phyloP scores from a whole-genome alignment of 345 rosid genomes.

The Anacardium occidentale region DNA sequence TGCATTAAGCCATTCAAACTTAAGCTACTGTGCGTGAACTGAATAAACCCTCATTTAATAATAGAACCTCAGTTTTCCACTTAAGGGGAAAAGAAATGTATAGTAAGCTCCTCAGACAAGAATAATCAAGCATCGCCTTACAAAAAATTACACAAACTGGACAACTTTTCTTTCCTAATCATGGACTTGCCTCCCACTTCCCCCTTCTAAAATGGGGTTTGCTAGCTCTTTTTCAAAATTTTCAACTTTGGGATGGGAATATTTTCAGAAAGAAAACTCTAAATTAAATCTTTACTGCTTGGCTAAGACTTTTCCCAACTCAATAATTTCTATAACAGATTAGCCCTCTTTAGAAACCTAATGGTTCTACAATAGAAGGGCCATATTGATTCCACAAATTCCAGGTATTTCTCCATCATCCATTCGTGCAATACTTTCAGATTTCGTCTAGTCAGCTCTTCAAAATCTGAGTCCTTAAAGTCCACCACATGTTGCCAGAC shows the following conservation, averaged over 20 bases:
- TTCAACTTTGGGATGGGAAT: constrained; percentile 7
- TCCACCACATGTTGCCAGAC: constrained; percentile 55
- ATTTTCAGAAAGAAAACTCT: constrained; percentile 20
- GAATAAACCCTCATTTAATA: background rate
- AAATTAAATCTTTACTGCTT: constrained; percentile 10
- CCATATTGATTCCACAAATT: constrained; percentile 84
- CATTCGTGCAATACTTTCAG: constrained; percentile 57
- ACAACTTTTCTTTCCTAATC: background rate
- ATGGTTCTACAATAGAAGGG: constrained; percentile 92
- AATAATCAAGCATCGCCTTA: constrained; percentile 14
- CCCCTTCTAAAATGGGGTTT: constrained; percentile 36
- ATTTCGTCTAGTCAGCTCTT: constrained; percentile 49
- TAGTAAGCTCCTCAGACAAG: background rate
- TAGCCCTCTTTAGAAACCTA: constrained; percentile 90
- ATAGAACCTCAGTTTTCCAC: constrained; percentile 3
- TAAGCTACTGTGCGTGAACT: background rate
- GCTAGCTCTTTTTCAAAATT: constrained; percentile 26
- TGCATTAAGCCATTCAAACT: no score
- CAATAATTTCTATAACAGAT: constrained; percentile 47
- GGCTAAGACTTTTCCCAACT: constrained; percentile 16
- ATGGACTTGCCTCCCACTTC: background rate
- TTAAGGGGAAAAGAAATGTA: background rate
- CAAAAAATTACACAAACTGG: constrained; percentile 26
- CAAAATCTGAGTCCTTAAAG: constrained; percentile 63
- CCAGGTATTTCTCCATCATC: constrained; percentile 69